These are phyloP conservation scores for Capsicum pubescens DNA, from an alignment of 257 asterid species.

Conservation along the genomic window DNA sequence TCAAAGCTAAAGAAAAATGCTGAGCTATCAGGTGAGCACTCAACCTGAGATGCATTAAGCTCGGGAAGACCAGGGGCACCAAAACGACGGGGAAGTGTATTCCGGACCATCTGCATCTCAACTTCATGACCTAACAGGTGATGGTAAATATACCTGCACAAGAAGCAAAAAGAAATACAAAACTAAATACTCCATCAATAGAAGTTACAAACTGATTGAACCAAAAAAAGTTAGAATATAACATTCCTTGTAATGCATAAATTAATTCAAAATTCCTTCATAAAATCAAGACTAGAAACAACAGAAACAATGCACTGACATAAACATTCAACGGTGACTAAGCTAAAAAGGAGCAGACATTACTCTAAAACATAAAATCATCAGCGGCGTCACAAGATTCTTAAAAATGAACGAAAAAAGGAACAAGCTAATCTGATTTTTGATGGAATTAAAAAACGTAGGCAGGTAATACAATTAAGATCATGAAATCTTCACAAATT, in stretches of 20 bases:
- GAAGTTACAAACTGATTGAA: not conserved
- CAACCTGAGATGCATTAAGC: conserved; percentile 98
- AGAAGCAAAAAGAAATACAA: not conserved
- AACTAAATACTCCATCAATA: not conserved
- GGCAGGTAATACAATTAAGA: not conserved
- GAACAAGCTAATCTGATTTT: not conserved
- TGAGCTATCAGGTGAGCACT: not conserved
- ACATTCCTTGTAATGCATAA: conserved; percentile 13
- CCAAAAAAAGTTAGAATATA: not conserved
- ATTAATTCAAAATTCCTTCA: not conserved
- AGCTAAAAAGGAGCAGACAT: not conserved
- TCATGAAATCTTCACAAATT: conserved; percentile 1
- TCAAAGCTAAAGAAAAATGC: not conserved
- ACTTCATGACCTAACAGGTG: conserved; percentile 98
- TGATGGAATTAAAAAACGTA: not conserved
- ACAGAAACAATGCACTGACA: not conserved
- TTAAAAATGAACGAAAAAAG: not conserved
- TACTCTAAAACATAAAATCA: not conserved
- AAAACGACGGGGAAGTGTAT: conserved; percentile 94
- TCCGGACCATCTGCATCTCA: conserved; percentile 99
- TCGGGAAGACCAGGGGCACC: conserved; percentile 99
- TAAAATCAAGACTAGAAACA: not conserved
- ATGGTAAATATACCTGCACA: conserved; percentile 90
- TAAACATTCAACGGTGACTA: not conserved
- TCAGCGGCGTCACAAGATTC: not conserved